Percentiles rank a stretch among this genome's conserved stretches.
Conservation (phyloP, 2,329 filamentous ascomycete genomes). For the Annulohypoxylon truncatum region DNA sequence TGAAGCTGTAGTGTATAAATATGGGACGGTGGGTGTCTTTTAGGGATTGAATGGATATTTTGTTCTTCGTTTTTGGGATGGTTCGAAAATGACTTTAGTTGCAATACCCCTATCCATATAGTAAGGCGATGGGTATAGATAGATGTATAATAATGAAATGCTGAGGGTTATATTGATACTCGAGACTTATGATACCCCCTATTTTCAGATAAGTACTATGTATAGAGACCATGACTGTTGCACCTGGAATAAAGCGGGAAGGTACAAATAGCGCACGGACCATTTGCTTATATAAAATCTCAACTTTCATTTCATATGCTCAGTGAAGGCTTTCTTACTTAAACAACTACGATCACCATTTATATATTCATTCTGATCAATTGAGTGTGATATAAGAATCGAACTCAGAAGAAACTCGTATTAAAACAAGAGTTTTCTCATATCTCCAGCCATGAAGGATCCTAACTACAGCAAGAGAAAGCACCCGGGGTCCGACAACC, state of each 20-base stretch:
- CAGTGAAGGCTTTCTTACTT: background rate
- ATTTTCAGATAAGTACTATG: background rate
- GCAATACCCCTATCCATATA: slow-evolving; percentile 22
- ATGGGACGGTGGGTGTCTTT: slow-evolving; percentile 11
- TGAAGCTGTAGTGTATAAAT: slow-evolving; percentile 10
- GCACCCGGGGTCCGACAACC: slow-evolving; percentile 42
- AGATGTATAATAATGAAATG: background rate
- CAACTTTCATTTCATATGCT: background rate
- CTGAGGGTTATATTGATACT: background rate
- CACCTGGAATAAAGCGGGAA: background rate
- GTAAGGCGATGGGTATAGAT: slow-evolving; percentile 4
- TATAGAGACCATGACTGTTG: background rate
- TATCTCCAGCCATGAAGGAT: slow-evolving; percentile 46
- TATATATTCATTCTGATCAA: background rate
- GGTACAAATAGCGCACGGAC: slow-evolving; percentile 16
- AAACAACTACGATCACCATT: background rate
- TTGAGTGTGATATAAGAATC: background rate
- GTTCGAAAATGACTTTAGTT: slow-evolving; percentile 15
- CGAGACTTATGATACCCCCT: background rate
- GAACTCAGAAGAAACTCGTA: too few relatives aligned
- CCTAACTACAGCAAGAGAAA: slow-evolving; percentile 52
- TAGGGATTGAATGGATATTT: background rate
- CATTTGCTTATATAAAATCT: background rate
- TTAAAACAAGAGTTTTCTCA: background rate
- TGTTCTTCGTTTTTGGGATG: background rate